Evolutionary conservation across 169 alveolate species (phyloP), one percentile per base, ranked within the genome.

Genomic region (Theileria parva): DNA sequence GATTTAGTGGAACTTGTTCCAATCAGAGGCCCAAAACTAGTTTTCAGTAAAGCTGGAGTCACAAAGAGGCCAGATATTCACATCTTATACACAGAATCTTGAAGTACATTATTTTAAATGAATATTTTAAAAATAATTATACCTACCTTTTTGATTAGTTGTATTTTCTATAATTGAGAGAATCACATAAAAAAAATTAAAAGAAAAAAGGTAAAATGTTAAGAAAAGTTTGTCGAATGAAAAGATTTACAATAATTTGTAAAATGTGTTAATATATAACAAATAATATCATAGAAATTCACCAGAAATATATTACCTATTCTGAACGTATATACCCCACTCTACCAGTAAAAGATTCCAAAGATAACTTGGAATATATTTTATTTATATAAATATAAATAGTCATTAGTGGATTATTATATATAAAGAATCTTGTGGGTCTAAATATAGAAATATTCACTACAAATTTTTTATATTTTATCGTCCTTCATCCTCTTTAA

Each of bases 11-110:
- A 85, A 32, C 55, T 85, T 37, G 71, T 85, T 21, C 71, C 91
- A 8, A 30, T 85, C 23, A 85, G 79, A 74, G 91, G 91, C 39
- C 91, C 70, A 59, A 85, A 85, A 63, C 7, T 73, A 30, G 91
- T 85, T 21, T 77, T 85, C 51, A 77, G 77, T 50, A 85, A 61
- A 65, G 91, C 91, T 9, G 91, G 91, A 4, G 73, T 57, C 61
- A 78, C 85, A 27, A 85, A 72, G 64, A 55, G 84, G 39, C 81
- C 86, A 34, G 85, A 78, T 44, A 73, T 77, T 21, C 25, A 66
- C 37, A 63, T 85, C 21, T 44, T 77, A 23, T 85, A 85, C 75
- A 39, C 44, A 63, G 32, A 15, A 8, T 39, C 39, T 21, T 63
- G 32, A 63, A 17, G n/a, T 23, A 30, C 3, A 13, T 59, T 28